A percentile compares a stretch with the other conserved stretches of the same genome.
phyloP scores from a whole-genome alignment of 371 early-diverging fungal species.

The Mucor irregularis region DNA sequence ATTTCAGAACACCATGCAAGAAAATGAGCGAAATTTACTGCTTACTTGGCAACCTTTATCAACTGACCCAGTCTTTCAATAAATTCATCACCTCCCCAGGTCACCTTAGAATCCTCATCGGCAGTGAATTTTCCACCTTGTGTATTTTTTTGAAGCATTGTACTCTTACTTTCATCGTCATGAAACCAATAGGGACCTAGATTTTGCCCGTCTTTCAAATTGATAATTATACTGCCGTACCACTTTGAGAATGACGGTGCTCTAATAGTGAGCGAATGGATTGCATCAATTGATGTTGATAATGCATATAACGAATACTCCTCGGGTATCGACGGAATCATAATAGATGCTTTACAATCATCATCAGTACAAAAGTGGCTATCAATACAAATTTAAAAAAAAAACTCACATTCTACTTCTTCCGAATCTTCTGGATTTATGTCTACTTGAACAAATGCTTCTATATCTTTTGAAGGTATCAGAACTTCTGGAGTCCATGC shows the following conservation, averaged over 20 bases:
- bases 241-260: conserved; percentile 47
- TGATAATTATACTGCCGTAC: conserved; percentile 47
- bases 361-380: neutral
- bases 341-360: conserved; percentile 17
- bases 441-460: conserved; percentile 45
- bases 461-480: conserved; percentile 38
- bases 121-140: conserved; percentile 38
- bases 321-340: conserved; percentile 24
- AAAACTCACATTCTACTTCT: conserved; percentile 18
- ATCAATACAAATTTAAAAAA: neutral
- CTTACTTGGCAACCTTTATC: conserved; percentile 26
- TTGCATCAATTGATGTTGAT: conserved; percentile 23
- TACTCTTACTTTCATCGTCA: conserved; percentile 54
- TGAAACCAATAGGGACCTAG: conserved; percentile 49
- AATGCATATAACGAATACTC: conserved; percentile 36
- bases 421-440: conserved; percentile 30
- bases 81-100: conserved; percentile 56
- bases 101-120: conserved; percentile 9
- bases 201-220: conserved; percentile 42
- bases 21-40: neutral
- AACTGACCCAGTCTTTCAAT: conserved; percentile 35
- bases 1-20: neutral
- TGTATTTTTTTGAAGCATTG: conserved; percentile 44
- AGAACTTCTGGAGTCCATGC: conserved; percentile 52
- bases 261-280: conserved; percentile 38